Percentiles rank a stretch among this genome's conserved stretches.
Evolutionary conservation across 2,329 filamentous ascomycete species (phyloP).

Genomic region (Calonectria crousiana): DNA sequence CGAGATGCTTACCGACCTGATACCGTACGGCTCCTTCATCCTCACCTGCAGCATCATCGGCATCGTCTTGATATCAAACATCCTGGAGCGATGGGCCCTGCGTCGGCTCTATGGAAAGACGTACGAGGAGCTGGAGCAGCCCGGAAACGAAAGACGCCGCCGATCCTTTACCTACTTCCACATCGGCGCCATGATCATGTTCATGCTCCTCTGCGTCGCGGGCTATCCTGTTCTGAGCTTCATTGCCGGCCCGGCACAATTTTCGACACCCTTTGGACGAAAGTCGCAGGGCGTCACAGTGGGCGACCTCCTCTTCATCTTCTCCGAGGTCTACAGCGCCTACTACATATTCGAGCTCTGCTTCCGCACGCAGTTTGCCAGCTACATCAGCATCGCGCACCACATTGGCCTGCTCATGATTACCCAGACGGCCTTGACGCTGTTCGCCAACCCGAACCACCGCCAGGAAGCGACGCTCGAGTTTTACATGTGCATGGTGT

Average conservation of each 20-base stretch:
- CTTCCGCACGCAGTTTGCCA: not conserved
- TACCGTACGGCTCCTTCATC: not conserved
- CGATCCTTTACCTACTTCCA: not conserved
- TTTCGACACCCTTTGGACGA: not conserved
- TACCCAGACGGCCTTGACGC: not conserved
- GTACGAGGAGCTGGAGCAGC: not conserved
- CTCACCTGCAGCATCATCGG: not conserved
- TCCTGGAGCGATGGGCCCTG: not conserved
- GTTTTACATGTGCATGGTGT: conserved; percentile 7
- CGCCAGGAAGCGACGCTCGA: not conserved
- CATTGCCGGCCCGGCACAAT: not conserved
- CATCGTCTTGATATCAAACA: not conserved
- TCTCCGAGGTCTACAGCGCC: not conserved
- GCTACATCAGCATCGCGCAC: not conserved
- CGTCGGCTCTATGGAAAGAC: not conserved
- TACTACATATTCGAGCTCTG: not conserved
- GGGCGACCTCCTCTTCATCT: not conserved
- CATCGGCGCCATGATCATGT: not conserved
- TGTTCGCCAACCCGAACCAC: not conserved
- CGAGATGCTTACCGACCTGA: not conserved
- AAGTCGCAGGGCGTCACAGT: not conserved
- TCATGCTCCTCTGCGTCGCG: not conserved
- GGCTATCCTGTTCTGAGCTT: not conserved
- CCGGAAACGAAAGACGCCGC: not conserved
- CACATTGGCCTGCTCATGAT: not conserved